Conservation (phyloP, 371 early-diverging fungal species). For the Batrachochytrium dendrobatidis region DNA sequence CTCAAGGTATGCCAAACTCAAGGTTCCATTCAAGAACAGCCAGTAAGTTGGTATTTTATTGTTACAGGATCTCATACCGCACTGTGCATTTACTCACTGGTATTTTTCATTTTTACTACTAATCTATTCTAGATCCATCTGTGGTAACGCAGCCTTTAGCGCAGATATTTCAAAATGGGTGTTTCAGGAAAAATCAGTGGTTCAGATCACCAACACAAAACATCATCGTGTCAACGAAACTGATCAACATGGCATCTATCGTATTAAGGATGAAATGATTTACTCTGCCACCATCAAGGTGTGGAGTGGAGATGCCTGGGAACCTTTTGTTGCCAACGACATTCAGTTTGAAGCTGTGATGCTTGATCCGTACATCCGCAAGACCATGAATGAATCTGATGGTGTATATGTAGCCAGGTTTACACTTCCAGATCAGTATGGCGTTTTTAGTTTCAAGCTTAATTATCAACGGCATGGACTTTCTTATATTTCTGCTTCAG, state of each 20-base stretch:
- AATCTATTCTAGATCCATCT: slow-evolving; percentile 16
- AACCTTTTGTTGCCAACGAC: slow-evolving; percentile 50
- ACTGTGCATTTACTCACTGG: slow-evolving; percentile 3
- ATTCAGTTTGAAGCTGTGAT: slow-evolving; percentile 88
- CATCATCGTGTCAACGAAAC: slow-evolving; percentile 68
- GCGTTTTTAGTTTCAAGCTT: slow-evolving; percentile 90
- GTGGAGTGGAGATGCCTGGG: slow-evolving; percentile 72
- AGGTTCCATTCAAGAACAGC: too few relatives aligned
- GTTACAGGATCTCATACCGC: too few relatives aligned
- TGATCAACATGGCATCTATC: slow-evolving; percentile 64
- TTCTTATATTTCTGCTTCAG: slow-evolving; percentile 60
- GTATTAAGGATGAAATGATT: slow-evolving; percentile 80
- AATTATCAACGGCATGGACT: slow-evolving; percentile 77
- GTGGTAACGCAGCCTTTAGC: slow-evolving; percentile 68
- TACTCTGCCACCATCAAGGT: slow-evolving; percentile 74
- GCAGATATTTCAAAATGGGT: slow-evolving; percentile 76
- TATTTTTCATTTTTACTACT: slow-evolving; percentile 2
- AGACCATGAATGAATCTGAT: slow-evolving; percentile 52
- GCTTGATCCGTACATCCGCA: slow-evolving; percentile 94
- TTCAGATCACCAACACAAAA: slow-evolving; percentile 51
- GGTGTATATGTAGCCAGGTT: slow-evolving; percentile 48
- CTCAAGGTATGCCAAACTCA: too few relatives aligned
- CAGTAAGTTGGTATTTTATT: too few relatives aligned
- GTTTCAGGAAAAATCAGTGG: slow-evolving; percentile 85
- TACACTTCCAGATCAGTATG: slow-evolving; percentile 86